Conservation (phyloP, 2,329 filamentous ascomycete genomes). For the Sarocladiaceae sp. region DNA sequence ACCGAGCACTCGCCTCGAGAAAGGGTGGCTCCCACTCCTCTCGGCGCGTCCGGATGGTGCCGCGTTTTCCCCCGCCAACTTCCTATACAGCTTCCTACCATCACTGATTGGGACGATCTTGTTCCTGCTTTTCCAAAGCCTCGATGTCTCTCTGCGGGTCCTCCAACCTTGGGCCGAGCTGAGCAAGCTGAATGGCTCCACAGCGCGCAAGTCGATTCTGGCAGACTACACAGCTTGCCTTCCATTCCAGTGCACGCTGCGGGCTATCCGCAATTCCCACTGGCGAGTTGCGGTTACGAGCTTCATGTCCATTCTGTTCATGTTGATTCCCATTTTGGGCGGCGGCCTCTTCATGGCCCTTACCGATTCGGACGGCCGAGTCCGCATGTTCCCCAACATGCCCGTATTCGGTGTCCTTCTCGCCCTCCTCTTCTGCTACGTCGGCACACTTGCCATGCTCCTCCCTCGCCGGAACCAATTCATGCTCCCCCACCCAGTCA, state of each 20-base stretch:
- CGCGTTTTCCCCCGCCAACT: conserved; percentile 83
- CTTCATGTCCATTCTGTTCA: conserved; percentile 53
- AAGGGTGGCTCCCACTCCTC: conserved; percentile 70
- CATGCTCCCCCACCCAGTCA: conserved; percentile 68
- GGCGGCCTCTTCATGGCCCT: conserved; percentile 73
- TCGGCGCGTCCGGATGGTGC: conserved; percentile 52
- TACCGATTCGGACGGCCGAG: conserved; percentile 45
- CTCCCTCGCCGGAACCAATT: conserved; percentile 57
- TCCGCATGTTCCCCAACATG: conserved; percentile 69
- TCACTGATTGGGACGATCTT: conserved; percentile 62
- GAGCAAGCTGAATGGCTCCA: conserved; percentile 49
- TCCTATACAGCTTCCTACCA: conserved; percentile 77
- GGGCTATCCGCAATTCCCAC: conserved; percentile 57
- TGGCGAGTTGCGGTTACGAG: conserved; percentile 61
- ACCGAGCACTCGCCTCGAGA: conserved; percentile 57
- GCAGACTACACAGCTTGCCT: conserved; percentile 64
- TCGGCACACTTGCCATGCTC: conserved; percentile 57
- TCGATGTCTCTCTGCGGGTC: conserved; percentile 62
- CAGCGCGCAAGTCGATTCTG: conserved; percentile 60
- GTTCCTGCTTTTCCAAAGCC: conserved; percentile 61
- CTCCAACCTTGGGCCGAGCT: conserved; percentile 69
- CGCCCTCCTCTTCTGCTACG: conserved; percentile 66
- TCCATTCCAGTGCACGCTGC: conserved; percentile 55
- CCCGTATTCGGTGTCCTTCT: conserved; percentile 71
- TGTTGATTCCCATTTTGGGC: conserved; percentile 61